These are phyloP conservation scores for Neoboletus magnificus DNA, from an alignment of 768 basidiomycete genomes.

Conservation along the genomic window DNA sequence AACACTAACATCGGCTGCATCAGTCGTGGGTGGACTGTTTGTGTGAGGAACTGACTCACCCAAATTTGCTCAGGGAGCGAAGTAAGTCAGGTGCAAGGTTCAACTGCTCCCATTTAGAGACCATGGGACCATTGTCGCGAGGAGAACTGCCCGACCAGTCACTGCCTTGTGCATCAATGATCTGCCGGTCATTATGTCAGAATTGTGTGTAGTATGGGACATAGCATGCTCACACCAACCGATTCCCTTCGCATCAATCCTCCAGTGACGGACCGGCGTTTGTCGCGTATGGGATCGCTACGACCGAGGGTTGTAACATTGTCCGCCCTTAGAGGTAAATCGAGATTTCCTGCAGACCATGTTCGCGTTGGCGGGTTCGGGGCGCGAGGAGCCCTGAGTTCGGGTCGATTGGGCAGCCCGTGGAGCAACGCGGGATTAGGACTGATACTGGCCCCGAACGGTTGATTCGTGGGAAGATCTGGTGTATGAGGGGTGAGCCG, in stretches of 20 bases:
- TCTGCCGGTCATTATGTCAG: constrained; percentile 35
- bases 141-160: constrained; percentile 49
- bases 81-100: constrained; percentile 82
- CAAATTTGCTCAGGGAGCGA: constrained; percentile 88
- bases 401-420: constrained; percentile 62
- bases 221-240: constrained; percentile 51
- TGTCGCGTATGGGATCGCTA: constrained; percentile 49
- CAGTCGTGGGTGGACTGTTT: constrained; percentile 11
- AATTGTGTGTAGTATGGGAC: constrained; percentile 3
- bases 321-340: constrained; percentile 61
- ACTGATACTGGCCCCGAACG: constrained; percentile 36
- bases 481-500: constrained; percentile 34
- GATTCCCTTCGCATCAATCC: constrained; percentile 73
- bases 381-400: constrained; percentile 58
- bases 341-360: constrained; percentile 81
- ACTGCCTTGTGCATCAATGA: constrained; percentile 54
- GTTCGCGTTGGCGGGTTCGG: constrained; percentile 74
- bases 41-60: constrained; percentile 50
- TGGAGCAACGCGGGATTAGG: constrained; percentile 46
- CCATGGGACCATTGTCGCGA: constrained; percentile 74
- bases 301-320: constrained; percentile 37
- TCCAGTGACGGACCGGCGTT: constrained; percentile 68
- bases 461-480: constrained; percentile 45
- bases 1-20: constrained; percentile 49
- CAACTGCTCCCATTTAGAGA: constrained; percentile 96